Conservation (phyloP, 345 rosid species). For the Pistacia vera region DNA sequence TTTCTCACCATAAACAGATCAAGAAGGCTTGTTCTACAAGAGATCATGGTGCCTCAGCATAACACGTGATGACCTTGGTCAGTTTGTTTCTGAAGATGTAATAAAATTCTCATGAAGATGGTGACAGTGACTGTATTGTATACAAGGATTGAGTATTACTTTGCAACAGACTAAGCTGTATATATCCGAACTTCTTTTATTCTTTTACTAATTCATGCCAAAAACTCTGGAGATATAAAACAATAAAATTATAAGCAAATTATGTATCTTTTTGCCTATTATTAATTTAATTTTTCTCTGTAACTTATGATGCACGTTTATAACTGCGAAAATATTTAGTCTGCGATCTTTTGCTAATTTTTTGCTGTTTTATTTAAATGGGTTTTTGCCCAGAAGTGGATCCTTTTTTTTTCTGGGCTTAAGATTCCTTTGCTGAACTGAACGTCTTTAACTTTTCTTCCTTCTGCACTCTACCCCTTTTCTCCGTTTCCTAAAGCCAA, state of each 20-base stretch:
- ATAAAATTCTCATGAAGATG: background rate
- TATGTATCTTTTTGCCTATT: background rate
- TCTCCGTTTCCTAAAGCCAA: too few relatives aligned
- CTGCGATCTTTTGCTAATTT: too few relatives aligned
- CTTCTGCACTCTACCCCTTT: too few relatives aligned
- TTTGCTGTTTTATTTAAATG: too few relatives aligned
- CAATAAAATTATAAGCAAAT: background rate
- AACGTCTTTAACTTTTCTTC: too few relatives aligned
- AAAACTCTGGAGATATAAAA: background rate
- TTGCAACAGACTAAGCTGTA: background rate
- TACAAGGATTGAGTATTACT: background rate
- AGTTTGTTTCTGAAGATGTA: background rate
- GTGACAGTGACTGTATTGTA: too few relatives aligned
- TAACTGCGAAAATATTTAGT: background rate
- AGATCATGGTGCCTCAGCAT: slow-evolving; percentile 32
- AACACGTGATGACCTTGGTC: background rate
- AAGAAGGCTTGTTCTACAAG: slow-evolving; percentile 61
- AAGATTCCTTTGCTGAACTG: too few relatives aligned
- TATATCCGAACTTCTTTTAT: background rate
- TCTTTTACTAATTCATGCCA: background rate
- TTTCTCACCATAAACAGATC: slow-evolving; percentile 76
- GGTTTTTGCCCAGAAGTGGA: too few relatives aligned
- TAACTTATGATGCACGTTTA: background rate
- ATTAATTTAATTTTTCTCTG: background rate
- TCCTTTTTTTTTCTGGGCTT: too few relatives aligned